Conservation (phyloP, 129 eudicot species). For the Lactuca sativa region DNA sequence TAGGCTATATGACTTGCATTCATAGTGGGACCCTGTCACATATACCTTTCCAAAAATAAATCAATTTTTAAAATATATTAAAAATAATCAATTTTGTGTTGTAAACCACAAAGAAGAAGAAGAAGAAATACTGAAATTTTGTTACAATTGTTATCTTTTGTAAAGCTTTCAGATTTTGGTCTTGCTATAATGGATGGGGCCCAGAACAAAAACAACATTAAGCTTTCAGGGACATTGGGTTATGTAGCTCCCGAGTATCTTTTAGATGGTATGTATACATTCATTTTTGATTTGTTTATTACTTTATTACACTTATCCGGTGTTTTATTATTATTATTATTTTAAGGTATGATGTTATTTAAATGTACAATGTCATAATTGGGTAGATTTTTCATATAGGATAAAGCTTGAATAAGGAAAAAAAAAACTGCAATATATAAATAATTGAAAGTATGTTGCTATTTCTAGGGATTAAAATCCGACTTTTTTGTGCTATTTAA, state of each 20-base stretch:
- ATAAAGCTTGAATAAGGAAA: too few species aligned
- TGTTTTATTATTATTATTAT: too few species aligned
- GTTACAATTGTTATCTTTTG: constrained; percentile 14
- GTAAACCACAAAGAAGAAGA: too few species aligned
- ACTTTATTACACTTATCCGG: too few species aligned
- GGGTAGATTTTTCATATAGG: not conserved
- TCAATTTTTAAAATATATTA: too few species aligned
- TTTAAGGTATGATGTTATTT: too few species aligned
- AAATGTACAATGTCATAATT: not conserved
- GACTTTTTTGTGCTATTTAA: constrained; percentile 4
- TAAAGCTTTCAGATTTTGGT: constrained; percentile 79
- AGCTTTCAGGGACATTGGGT: constrained; percentile 89
- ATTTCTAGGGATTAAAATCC: not conserved
- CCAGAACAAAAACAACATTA: constrained; percentile 54
- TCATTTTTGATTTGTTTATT: too few species aligned
- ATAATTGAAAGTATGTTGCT: not conserved
- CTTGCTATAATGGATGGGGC: constrained; percentile 66
- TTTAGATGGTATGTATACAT: constrained; percentile 53
- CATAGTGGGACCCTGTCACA: constrained; percentile 5
- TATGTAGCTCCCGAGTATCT: constrained; percentile 95
- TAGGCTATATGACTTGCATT: constrained; percentile 1
- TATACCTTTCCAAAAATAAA: not conserved
- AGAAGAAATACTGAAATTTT: not conserved
- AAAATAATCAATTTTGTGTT: too few species aligned
- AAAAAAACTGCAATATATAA: not conserved